These are phyloP conservation scores for Malus hybrid DNA, from an alignment of 331 rosid species.

Conservation along the genomic window DNA sequence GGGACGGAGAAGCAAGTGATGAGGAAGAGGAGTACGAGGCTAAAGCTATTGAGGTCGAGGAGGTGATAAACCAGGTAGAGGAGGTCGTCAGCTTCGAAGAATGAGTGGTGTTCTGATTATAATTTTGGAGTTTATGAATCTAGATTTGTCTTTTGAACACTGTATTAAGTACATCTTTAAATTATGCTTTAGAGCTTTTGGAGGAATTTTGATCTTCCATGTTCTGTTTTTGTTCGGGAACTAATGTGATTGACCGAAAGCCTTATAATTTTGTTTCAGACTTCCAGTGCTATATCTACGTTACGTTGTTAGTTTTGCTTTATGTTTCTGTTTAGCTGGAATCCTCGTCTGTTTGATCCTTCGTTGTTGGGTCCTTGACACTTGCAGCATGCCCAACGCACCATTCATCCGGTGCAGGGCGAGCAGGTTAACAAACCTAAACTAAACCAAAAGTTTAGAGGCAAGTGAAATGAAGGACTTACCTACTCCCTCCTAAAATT, in stretches of 20 bases:
- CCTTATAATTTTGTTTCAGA: not conserved
- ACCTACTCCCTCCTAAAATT: no score
- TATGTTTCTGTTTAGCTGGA: not conserved
- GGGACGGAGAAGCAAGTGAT: slow-evolving; percentile 84
- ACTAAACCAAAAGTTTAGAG: no score
- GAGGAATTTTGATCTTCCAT: not conserved
- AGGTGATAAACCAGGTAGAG: slow-evolving; percentile 37
- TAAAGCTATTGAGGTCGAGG: slow-evolving; percentile 73
- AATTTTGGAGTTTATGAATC: not conserved
- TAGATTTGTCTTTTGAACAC: not conserved
- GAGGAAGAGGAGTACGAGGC: slow-evolving; percentile 90
- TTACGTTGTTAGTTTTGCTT: not conserved
- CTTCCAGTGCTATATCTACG: not conserved
- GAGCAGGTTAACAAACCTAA: no score
- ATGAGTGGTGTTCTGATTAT: not conserved
- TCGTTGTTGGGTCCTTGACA: no score
- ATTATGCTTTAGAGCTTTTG: not conserved
- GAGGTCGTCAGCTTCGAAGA: slow-evolving; percentile 42
- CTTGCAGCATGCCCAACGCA: no score
- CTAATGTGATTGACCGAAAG: not conserved
- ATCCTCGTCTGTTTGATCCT: not conserved
- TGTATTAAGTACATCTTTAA: not conserved
- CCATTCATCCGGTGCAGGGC: no score
- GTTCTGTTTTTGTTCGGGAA: not conserved
- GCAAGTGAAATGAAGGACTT: no score